Evolutionary conservation across 2,329 filamentous ascomycete species (phyloP), one percentile per base, ranked within the genome.

Genomic region (Pezicula radicicola): DNA sequence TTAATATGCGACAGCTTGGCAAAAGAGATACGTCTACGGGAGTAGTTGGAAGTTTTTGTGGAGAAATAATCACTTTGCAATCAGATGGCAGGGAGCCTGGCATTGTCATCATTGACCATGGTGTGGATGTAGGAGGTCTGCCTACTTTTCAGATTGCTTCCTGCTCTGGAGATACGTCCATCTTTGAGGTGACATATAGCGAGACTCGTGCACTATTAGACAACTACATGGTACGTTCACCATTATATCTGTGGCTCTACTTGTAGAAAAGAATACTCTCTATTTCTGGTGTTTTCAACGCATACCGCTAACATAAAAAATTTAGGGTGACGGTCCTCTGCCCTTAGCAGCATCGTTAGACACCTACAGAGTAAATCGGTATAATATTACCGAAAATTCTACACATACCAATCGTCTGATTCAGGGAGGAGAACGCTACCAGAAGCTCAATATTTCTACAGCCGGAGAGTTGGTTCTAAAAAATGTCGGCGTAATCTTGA

Each of bases 361-460:
- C 43, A 68, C 65, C 1, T 71, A 70, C 52, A 58, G 68, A 8
- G 55, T 70, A 3, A 70, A 67, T 35, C 58, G 54, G 5, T 70
- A 70, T 57, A 69, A 69, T 48, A 60, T 71, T 46, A 64, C 61
- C 7, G 50, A 49, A 4, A 41, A 55, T 4, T 56, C 50, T 0
- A 40, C 48, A n/a, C 55, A 66, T 21, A 62, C 56, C 0, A 70
- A 69, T 53, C 62, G 64, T n/a, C 61, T 71, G 6, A 60, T 71
- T n/a, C 68, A 70, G 54, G 69, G 69, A 5, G 66, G 60, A 9
- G 64, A 70, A 35, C 59, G 68, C 6, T 72, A 70, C 52, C 68
- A 71, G 54, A 69, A 70, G 53, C 56, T 71, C 12, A 69, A 67
- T 33, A 56, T 72, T 1, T 68, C 64, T 1, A 65, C 63, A 2